Evolutionary conservation across 106 monocot species (phyloP).

Genomic region (Cymbidium sinense): DNA sequence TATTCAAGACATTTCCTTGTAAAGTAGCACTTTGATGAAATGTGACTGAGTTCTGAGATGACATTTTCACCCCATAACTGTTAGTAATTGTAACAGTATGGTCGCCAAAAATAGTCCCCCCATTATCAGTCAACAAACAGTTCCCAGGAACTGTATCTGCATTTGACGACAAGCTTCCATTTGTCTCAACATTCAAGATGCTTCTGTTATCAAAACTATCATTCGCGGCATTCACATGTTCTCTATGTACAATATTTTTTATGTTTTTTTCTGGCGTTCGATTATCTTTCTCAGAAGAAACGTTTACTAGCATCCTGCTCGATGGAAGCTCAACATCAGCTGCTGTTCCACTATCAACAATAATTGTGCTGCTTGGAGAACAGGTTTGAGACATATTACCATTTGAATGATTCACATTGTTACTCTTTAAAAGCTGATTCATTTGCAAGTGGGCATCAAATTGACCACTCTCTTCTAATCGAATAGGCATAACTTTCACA

Average conservation of each 20-base stretch:
- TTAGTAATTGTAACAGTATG: conserved; percentile 2
- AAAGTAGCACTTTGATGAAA: conserved; percentile 6
- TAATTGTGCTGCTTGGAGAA: conserved; percentile 8
- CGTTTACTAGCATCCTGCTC: background rate
- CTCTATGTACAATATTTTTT: conserved; percentile 14
- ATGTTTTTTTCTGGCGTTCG: conserved; percentile 18
- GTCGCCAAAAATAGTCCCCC: conserved; percentile 6
- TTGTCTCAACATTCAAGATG: conserved; percentile 7
- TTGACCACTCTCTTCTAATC: conserved; percentile 21
- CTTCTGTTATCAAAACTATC: conserved; percentile 4
- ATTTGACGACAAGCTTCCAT: conserved; percentile 4
- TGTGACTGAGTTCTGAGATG: conserved; percentile 16
- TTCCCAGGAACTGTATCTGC: conserved; percentile 11
- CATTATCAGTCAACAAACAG: conserved; percentile 8
- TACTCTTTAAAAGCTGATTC: conserved; percentile 9
- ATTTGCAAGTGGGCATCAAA: conserved; percentile 16
- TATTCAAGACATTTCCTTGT: conserved; percentile 7
- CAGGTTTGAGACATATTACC: conserved; percentile 11
- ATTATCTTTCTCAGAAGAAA: conserved; percentile 16
- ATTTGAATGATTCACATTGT: conserved; percentile 21
- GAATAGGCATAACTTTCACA: conserved; percentile 9
- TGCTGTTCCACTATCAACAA: conserved; percentile 5
- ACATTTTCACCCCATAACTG: conserved; percentile 7
- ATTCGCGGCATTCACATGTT: conserved; percentile 8
- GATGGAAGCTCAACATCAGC: conserved; percentile 5